These are phyloP conservation scores for Paulinella micropora DNA, from an alignment of 78 protist species.

Conservation along the genomic window DNA sequence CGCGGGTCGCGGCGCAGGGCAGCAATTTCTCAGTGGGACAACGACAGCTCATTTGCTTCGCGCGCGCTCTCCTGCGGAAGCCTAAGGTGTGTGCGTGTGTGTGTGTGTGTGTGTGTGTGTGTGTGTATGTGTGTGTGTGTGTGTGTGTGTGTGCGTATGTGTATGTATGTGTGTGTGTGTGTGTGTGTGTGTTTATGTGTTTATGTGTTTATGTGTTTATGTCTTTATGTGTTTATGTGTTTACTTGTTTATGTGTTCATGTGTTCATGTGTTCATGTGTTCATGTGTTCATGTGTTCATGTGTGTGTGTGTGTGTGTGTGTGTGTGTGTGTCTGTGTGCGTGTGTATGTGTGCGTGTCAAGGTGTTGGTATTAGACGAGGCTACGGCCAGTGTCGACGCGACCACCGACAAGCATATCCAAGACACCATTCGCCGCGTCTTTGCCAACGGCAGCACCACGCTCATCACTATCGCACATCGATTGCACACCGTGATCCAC, in stretches of 20 bases:
- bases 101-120: neutral
- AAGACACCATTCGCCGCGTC: slow-evolving; percentile 1
- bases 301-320: neutral
- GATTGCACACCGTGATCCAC: too few relatives aligned
- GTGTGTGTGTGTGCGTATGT: neutral
- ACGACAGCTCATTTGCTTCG: slow-evolving; percentile 82
- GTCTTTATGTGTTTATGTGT: neutral
- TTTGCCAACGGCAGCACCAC: too few relatives aligned
- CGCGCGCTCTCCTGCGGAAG: slow-evolving; percentile 64
- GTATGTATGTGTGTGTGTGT: neutral
- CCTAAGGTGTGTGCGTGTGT: neutral
- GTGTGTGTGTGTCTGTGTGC: neutral
- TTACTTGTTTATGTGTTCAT: neutral
- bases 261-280: neutral
- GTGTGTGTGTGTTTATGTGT: neutral
- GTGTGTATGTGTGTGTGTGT: neutral
- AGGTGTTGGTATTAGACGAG: slow-evolving; percentile 62
- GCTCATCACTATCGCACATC: too few relatives aligned
- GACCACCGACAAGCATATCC: slow-evolving; percentile 42
- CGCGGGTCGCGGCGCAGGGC: too few relatives aligned
- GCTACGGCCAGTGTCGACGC: slow-evolving; percentile 72
- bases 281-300: neutral
- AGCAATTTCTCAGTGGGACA: neutral
- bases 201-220: neutral
- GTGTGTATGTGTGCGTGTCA: neutral